These are phyloP conservation scores for Metarhizium anisopliae DNA, from an alignment of 2,329 filamentous ascomycete genomes.

Conservation along the genomic window DNA sequence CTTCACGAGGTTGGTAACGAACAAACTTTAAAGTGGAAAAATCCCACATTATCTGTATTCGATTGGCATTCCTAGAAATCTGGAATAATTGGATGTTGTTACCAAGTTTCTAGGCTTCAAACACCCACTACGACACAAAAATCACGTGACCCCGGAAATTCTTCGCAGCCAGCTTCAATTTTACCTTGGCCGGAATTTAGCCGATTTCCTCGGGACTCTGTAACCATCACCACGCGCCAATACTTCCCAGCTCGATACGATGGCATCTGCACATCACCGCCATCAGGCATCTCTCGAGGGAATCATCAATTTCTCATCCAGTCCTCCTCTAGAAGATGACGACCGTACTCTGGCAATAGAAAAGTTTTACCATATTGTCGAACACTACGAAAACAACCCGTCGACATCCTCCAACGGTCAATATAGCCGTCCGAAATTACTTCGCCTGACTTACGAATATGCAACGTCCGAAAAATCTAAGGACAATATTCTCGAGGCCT, in stretches of 20 bases:
- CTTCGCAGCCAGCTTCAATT: not conserved
- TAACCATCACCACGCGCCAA: no score
- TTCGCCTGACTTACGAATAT: constrained; percentile 2
- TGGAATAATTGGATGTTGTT: no score
- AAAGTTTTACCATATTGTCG: not conserved
- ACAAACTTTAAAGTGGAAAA: no score
- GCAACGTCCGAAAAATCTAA: not conserved
- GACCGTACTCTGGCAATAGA: not conserved
- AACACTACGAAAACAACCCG: not conserved
- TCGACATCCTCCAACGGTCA: not conserved
- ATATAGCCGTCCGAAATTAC: not conserved
- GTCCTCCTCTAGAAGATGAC: not conserved
- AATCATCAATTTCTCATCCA: not conserved
- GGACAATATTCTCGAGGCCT: constrained; percentile 1
- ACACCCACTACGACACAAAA: no score
- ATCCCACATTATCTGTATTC: no score
- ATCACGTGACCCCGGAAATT: not conserved
- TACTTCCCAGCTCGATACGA: not conserved
- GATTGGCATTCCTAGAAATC: no score
- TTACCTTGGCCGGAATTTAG: no score
- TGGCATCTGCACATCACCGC: not conserved
- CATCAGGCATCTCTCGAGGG: constrained; percentile 2
- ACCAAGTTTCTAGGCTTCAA: no score
- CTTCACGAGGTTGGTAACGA: no score
- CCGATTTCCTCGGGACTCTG: no score